Evolutionary conservation across 495 filamentous ascomycete genomes (phyloP).

Genomic region (Hamigera avellanea): DNA sequence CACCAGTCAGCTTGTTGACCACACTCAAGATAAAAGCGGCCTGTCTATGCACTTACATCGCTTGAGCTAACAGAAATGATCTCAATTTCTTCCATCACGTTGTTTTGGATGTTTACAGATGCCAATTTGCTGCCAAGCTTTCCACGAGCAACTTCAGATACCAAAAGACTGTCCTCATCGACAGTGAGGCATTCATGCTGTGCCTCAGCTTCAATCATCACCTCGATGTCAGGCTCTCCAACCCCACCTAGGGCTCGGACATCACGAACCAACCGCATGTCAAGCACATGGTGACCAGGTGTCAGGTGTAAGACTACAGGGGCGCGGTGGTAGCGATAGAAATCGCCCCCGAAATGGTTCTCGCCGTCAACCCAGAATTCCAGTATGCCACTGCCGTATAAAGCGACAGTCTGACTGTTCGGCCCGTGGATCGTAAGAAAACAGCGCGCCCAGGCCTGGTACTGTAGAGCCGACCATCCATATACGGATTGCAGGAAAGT

Average conservation of each 20-base stretch:
- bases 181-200: slow-evolving; percentile 18
- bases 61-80: slow-evolving; percentile 13
- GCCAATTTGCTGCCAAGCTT: slow-evolving; percentile 31
- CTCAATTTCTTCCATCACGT: slow-evolving; percentile 19
- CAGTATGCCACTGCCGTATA: slow-evolving; percentile 33
- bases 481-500: slow-evolving; percentile 38
- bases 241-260: slow-evolving; percentile 40
- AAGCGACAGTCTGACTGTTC: slow-evolving; percentile 16
- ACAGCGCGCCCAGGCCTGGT: slow-evolving; percentile 47
- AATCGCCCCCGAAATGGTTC: slow-evolving; percentile 46
- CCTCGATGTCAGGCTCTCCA: slow-evolving; percentile 25
- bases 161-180: slow-evolving; percentile 21
- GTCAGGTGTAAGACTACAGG: slow-evolving; percentile 36
- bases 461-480: slow-evolving; percentile 49
- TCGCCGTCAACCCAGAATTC: slow-evolving; percentile 41
- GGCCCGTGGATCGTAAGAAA: slow-evolving; percentile 22
- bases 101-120: slow-evolving; percentile 39
- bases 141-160: slow-evolving; percentile 37
- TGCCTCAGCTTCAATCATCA: slow-evolving; percentile 20
- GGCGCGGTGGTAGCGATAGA: slow-evolving; percentile 37
- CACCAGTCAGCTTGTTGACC: slow-evolving; percentile 1
- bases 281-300: slow-evolving; percentile 38
- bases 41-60: slow-evolving; percentile 5
- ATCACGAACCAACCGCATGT: slow-evolving; percentile 43
- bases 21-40: not conserved